phyloP scores from a whole-genome alignment of 192 early-diverging fungal genomes.

The Powellomyces hirtus region DNA sequence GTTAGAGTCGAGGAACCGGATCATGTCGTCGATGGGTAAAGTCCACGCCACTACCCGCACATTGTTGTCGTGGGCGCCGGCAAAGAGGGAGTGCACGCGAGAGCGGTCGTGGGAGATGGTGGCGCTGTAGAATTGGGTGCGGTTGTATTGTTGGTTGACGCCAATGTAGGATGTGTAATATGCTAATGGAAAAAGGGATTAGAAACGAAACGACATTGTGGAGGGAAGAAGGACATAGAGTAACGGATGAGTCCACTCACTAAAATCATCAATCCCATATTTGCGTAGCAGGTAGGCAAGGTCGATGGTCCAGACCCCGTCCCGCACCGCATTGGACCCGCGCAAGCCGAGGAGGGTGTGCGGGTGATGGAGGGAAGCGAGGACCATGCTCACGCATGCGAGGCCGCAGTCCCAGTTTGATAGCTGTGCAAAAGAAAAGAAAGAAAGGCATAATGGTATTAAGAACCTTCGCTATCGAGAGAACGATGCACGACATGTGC shows the following conservation, averaged over 20 bases:
- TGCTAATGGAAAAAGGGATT: constrained; percentile 34
- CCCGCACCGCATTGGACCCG: constrained; percentile 48
- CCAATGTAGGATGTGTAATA: constrained; percentile 89
- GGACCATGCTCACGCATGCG: constrained; percentile 78
- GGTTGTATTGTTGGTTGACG: constrained; percentile 69
- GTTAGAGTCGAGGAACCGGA: constrained; percentile 74
- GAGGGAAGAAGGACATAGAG: background rate
- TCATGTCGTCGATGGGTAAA: constrained; percentile 78
- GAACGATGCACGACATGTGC: too few relatives aligned
- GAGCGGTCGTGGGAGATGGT: constrained; percentile 67
- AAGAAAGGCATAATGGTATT: too few relatives aligned
- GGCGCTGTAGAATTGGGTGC: constrained; percentile 68
- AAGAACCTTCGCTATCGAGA: too few relatives aligned
- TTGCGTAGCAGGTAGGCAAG: constrained; percentile 73
- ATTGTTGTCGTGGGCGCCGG: constrained; percentile 62
- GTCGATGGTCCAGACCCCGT: constrained; percentile 83
- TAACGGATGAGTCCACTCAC: constrained; percentile 26
- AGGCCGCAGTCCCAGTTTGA: constrained; percentile 83
- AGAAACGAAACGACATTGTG: background rate
- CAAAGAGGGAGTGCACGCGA: constrained; percentile 75
- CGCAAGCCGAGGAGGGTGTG: constrained; percentile 11
- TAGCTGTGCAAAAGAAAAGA: constrained; percentile 11
- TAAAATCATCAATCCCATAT: constrained; percentile 77
- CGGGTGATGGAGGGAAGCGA: constrained; percentile 39
- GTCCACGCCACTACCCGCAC: constrained; percentile 73